Percentiles rank a stretch among this genome's conserved stretches.
These are phyloP conservation scores for Phytophthora macrochlamydospora DNA, from an alignment of 352 stramenopile species.

Conservation along the genomic window DNA sequence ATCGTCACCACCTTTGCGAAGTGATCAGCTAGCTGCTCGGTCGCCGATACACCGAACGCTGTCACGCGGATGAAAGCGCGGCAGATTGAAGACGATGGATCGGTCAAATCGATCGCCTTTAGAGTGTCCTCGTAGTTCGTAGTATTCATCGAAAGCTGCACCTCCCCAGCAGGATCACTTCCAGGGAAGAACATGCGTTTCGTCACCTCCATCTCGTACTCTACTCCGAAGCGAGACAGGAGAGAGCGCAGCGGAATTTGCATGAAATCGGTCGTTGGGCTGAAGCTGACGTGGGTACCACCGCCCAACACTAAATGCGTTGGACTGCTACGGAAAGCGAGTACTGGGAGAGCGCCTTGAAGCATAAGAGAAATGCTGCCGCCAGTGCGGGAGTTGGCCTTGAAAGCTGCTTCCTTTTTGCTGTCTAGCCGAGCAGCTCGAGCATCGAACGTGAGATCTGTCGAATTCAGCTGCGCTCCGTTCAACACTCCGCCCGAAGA, in stretches of 20 bases:
- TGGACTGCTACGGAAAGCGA: conserved; percentile 37
- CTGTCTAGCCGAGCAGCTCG: conserved; percentile 9
- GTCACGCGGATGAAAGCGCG: conserved; percentile 49
- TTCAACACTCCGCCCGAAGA: conserved; percentile 31
- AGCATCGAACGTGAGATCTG: conserved; percentile 45
- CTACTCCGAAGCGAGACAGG: conserved; percentile 51
- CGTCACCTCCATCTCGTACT: conserved; percentile 35
- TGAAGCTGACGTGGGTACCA: conserved; percentile 69
- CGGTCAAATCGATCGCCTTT: conserved; percentile 47
- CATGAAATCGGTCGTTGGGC: conserved; percentile 71
- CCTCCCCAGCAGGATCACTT: conserved; percentile 34
- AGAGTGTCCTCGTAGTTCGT: conserved; percentile 21
- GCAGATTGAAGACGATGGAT: conserved; percentile 31
- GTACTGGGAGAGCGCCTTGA: conserved; percentile 58
- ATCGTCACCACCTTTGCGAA: conserved; percentile 40
- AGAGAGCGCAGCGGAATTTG: conserved; percentile 43
- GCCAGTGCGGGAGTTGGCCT: conserved; percentile 50
- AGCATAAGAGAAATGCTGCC: conserved; percentile 72
- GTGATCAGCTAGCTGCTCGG: conserved; percentile 41
- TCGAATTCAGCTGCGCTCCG: conserved; percentile 56
- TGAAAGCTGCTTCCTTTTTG: conserved; percentile 14
- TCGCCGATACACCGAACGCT: conserved; percentile 42
- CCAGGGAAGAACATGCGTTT: conserved; percentile 62
- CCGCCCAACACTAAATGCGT: conserved; percentile 46
- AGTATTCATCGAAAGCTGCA: conserved; percentile 36